phyloP scores from a whole-genome alignment of 139 green algal species.

The Mychonastes homosphaera region DNA sequence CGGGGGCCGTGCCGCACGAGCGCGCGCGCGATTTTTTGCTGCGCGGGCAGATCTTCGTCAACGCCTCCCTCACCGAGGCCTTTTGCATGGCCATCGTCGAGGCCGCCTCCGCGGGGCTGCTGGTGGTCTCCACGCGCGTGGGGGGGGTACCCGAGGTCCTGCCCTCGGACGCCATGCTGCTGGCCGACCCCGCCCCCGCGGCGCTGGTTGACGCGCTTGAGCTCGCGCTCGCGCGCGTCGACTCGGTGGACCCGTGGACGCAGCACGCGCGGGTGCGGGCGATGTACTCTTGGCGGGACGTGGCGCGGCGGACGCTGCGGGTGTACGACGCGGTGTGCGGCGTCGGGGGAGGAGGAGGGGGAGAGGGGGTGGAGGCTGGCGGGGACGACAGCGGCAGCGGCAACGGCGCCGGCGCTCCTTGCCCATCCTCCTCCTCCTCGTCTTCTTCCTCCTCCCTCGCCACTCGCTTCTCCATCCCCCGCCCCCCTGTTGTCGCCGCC shows the following conservation, averaged over 20 bases:
- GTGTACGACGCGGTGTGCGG: conserved; percentile 71
- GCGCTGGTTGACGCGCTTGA: conserved; percentile 44
- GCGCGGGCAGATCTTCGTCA: conserved; percentile 72
- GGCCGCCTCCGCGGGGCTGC: conserved; percentile 73
- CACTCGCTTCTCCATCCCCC: no score
- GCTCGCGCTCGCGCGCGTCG: conserved; percentile 23
- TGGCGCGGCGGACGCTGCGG: conserved; percentile 62
- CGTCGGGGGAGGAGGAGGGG: no score
- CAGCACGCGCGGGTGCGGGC: conserved; percentile 47
- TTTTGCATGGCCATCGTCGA: conserved; percentile 98
- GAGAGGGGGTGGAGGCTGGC: no score
- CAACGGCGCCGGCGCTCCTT: no score
- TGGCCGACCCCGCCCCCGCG: conserved; percentile 62
- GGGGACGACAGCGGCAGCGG: no score
- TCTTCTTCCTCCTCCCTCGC: no score
- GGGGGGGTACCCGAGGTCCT: conserved; percentile 92
- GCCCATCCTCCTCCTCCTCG: no score
- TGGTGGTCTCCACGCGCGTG: conserved; percentile 81
- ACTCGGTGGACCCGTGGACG: conserved; percentile 12
- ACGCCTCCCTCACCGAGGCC: conserved; percentile 88
- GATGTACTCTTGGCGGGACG: conserved; percentile 86
- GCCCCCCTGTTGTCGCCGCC: background rate
- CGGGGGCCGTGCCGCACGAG: conserved; percentile 67
- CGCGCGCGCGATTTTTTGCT: conserved; percentile 40
- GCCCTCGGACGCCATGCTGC: conserved; percentile 69